Conservation (phyloP, 164 flowering plant genomes). For the Nymphaea colorata region DNA sequence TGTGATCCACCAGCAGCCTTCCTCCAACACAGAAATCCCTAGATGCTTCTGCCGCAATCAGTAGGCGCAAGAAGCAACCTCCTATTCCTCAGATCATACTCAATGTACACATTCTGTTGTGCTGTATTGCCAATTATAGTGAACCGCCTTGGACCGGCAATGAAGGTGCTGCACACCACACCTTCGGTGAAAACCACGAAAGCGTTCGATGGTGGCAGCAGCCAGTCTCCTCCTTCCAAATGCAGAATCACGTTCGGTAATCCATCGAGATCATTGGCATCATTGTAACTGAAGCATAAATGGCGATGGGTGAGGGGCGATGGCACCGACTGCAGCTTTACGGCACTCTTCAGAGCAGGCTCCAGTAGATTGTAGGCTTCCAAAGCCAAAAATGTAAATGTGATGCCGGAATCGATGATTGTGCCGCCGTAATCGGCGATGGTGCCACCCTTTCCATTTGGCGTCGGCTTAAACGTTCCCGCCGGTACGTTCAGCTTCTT, state of each 20-base stretch:
- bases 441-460: slow-evolving; percentile 63
- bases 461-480: slow-evolving; percentile 32
- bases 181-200: slow-evolving; percentile 48
- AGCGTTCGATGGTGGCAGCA: slow-evolving; percentile 61
- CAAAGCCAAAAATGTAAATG: slow-evolving; percentile 52
- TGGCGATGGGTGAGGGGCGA: slow-evolving; percentile 40
- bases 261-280: slow-evolving; percentile 18
- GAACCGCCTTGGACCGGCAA: slow-evolving; percentile 53
- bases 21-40: too few relatives aligned
- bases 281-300: slow-evolving; percentile 41
- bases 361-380: slow-evolving; percentile 29
- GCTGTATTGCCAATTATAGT: slow-evolving; percentile 78
- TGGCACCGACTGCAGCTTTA: slow-evolving; percentile 28
- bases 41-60: slow-evolving; percentile 16
- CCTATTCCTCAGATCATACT: slow-evolving; percentile 60
- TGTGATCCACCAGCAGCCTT: too few relatives aligned
- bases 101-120: slow-evolving; percentile 68
- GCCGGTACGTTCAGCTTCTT: slow-evolving; percentile 34
- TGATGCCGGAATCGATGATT: slow-evolving; percentile 87
- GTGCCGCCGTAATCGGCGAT: slow-evolving; percentile 82
- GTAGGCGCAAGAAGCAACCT: slow-evolving; percentile 49
- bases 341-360: slow-evolving; percentile 42
- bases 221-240: slow-evolving; percentile 56
- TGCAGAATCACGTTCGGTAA: slow-evolving; percentile 60
- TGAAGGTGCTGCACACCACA: slow-evolving; percentile 46